A percentile compares a stretch with the other conserved stretches of the same genome.
These are phyloP conservation scores for Ustilago trichophora DNA, from an alignment of 1,284 basidiomycete species.

Conservation along the genomic window DNA sequence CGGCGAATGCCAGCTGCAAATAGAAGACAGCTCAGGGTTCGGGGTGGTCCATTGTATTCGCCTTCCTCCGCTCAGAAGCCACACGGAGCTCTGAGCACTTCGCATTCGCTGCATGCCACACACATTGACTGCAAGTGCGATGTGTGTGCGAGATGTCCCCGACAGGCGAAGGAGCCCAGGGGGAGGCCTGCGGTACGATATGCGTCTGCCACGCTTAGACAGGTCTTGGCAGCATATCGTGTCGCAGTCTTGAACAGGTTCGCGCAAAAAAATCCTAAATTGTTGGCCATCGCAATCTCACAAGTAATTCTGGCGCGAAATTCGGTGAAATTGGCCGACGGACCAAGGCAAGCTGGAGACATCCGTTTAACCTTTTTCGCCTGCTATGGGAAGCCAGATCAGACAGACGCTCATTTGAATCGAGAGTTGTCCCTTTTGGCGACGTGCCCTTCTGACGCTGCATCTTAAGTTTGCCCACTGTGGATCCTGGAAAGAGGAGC, in stretches of 20 bases:
- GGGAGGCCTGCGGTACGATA: conserved; percentile 11
- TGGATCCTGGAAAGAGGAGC: not conserved
- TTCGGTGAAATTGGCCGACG: conserved; percentile 16
- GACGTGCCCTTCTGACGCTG: not conserved
- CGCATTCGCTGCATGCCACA: too few relatives aligned
- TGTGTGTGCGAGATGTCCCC: too few relatives aligned
- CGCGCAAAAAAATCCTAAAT: not conserved
- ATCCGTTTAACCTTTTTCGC: too few relatives aligned
- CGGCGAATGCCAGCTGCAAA: too few relatives aligned
- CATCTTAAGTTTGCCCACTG: not conserved
- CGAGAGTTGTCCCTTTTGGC: too few relatives aligned
- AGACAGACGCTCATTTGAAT: too few relatives aligned
- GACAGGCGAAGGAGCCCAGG: not conserved
- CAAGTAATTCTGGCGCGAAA: not conserved
- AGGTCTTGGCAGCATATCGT: conserved; percentile 35
- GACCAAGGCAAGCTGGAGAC: not conserved
- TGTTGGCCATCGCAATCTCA: conserved; percentile 8
- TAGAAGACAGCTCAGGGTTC: too few relatives aligned
- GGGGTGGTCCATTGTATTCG: too few relatives aligned
- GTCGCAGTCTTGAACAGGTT: not conserved
- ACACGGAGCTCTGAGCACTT: too few relatives aligned
- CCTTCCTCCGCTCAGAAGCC: too few relatives aligned
- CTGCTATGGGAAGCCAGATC: too few relatives aligned
- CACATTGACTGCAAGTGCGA: too few relatives aligned
- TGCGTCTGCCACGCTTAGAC: conserved; percentile 9